A percentile compares a stretch with the other conserved stretches of the same genome.
Evolutionary conservation across 2,329 filamentous ascomycete species (phyloP).

Genomic region (Verticillium longisporum): DNA sequence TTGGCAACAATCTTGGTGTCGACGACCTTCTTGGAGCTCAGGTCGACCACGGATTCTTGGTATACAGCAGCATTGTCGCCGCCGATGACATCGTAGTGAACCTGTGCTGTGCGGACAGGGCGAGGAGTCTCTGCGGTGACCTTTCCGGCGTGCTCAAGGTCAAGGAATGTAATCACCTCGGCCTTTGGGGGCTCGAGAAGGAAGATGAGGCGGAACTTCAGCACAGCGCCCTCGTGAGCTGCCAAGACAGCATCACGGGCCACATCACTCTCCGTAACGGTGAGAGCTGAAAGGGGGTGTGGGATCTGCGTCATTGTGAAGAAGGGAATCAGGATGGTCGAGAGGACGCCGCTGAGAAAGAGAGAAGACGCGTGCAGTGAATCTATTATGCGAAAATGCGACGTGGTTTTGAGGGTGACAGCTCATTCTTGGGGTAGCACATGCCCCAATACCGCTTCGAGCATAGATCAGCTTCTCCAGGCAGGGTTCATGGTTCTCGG

Average conservation of each 20-base stretch:
- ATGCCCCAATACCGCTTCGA: constrained; percentile 6
- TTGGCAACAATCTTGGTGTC: constrained; percentile 18
- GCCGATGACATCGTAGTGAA: constrained; percentile 25
- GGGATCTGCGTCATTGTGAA: constrained; percentile 13
- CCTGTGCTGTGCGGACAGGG: constrained; percentile 28
- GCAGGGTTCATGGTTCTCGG: background rate
- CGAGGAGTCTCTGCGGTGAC: constrained; percentile 15
- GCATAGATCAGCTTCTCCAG: background rate
- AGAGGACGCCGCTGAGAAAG: background rate
- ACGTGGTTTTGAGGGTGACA: background rate
- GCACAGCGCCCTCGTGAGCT: constrained; percentile 18
- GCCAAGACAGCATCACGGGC: constrained; percentile 25
- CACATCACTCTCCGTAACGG: constrained; percentile 20
- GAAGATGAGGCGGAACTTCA: constrained; percentile 36
- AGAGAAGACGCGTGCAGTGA: background rate
- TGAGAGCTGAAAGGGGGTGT: constrained; percentile 24
- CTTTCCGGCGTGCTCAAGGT: constrained; percentile 27
- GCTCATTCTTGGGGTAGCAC: background rate
- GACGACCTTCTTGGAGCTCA: constrained; percentile 16
- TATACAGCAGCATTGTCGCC: constrained; percentile 16
- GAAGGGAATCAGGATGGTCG: background rate
- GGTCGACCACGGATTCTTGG: constrained; percentile 27
- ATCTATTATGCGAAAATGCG: background rate
- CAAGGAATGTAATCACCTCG: constrained; percentile 32
- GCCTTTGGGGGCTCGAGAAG: constrained; percentile 37